Conservation (phyloP, 2,329 filamentous ascomycete species). For the Colletotrichum liaoningense region DNA sequence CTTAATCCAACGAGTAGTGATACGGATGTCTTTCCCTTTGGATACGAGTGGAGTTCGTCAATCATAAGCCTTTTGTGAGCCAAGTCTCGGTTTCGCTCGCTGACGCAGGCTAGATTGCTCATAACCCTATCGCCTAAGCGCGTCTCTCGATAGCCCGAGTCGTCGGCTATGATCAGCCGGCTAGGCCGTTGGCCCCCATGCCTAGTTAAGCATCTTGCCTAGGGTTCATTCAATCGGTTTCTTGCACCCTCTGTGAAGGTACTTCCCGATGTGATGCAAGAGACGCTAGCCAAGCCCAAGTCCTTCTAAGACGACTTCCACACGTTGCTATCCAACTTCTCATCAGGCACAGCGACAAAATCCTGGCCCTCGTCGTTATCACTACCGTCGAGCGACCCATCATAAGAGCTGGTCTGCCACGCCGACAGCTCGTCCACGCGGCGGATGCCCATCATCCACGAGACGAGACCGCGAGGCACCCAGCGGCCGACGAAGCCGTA, state of each 20-base stretch:
- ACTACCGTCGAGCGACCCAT: slow-evolving; percentile 48
- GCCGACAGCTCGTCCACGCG: slow-evolving; percentile 67
- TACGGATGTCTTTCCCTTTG: not conserved
- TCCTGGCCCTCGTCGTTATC: slow-evolving; percentile 54
- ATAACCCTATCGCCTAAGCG: not conserved
- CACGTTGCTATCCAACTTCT: slow-evolving; percentile 55
- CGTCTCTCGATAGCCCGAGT: not conserved
- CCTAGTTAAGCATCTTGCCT: not conserved
- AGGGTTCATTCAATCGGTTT: not conserved
- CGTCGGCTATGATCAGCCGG: not conserved
- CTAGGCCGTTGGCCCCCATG: not conserved
- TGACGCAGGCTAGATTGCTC: not conserved
- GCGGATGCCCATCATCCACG: slow-evolving; percentile 91
- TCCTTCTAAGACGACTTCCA: slow-evolving; percentile 49
- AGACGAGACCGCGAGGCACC: slow-evolving; percentile 82
- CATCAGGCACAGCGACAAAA: slow-evolving; percentile 63
- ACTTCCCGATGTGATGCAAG: too few relatives aligned
- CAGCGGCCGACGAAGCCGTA: slow-evolving; percentile 89
- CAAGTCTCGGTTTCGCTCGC: not conserved
- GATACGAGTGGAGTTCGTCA: slow-evolving; percentile 26
- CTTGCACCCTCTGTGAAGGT: not conserved
- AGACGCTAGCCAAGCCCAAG: not conserved
- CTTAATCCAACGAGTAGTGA: slow-evolving; percentile 16
- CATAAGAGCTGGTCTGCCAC: slow-evolving; percentile 61
- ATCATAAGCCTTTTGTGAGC: not conserved